Evolutionary conservation across 2,329 filamentous ascomycete species (phyloP), one percentile per base, ranked within the genome.

Genomic region (Colletotrichum eremochloae): DNA sequence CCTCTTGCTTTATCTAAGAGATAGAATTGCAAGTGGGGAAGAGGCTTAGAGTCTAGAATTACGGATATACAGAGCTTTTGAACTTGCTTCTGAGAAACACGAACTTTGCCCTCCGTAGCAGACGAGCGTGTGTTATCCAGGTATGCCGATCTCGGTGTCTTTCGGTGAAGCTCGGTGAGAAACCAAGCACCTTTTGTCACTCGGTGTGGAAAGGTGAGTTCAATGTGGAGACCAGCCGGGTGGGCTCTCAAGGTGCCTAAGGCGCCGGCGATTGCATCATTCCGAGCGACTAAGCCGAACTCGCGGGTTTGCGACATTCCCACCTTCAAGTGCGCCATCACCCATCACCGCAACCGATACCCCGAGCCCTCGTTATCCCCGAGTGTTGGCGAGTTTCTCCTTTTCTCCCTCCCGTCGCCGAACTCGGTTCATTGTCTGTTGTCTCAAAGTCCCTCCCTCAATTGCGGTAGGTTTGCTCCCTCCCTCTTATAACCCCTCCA

Each of bases 201-300:
- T 62, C 68, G 63, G 63, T 67, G 18, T 42, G 52, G 29, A n/a
- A 14, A 42, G 5, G 20, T 15, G n/a, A 24, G 12, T 0, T 15
- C 4, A 53, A 50, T 62, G 44, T 68, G 68, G 52, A 8, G 55
- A 44, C 60, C 60, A 60, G 63, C 44, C 7, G 38, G n/a, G n/a
- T 31, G 7, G 58, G 58, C 68, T 57, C 46, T 70, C 70, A 65
- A 65, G 70, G 70, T 72, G 70, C 66, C 70, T 72, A 44, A 72
- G 70, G 70, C 70, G 53, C 48, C 55, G 20, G 58, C 70, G 61
- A 72, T 70, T 72, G 70, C 70, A 72, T 72, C 70, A 72, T 72
- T 61, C 55, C 55, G 66, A 33, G 55, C 55, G 66, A 64, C 38
- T 61, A 72, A 53, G 66, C 66, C 69, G 69, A 72, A 50, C 64